These are phyloP conservation scores for Pseudonitzschia pungens DNA, from an alignment of 108 stramenopile genomes.

Conservation along the genomic window DNA sequence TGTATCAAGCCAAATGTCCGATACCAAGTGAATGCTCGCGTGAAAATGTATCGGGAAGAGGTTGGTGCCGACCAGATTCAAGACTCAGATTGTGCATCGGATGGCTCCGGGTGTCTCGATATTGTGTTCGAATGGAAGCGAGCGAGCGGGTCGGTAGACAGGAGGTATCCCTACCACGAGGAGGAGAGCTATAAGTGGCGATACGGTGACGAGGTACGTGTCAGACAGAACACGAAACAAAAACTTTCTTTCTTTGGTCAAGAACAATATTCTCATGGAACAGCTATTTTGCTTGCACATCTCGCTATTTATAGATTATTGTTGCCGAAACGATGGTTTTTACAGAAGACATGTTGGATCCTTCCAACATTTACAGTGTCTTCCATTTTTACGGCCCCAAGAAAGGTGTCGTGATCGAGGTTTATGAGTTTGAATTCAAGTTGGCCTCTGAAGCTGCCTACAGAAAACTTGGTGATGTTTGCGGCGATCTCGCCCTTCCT, in stretches of 20 bases:
- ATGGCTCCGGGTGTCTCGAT: background rate
- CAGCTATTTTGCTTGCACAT: no score
- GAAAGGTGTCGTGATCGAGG: slow-evolving; percentile 28
- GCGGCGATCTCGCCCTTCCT: slow-evolving; percentile 35
- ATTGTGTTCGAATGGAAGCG: background rate
- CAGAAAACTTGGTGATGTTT: slow-evolving; percentile 29
- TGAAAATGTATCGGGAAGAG: background rate
- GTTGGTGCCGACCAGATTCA: background rate
- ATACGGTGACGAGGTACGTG: background rate
- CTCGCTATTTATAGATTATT: slow-evolving; percentile 15
- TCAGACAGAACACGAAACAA: no score
- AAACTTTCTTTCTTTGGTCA: no score
- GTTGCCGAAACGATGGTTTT: slow-evolving; percentile 36
- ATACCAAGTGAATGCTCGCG: slow-evolving; percentile 34
- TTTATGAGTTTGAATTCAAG: slow-evolving; percentile 48
- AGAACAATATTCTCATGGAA: no score
- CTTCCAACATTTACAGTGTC: slow-evolving; percentile 29
- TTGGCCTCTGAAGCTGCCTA: slow-evolving; percentile 47
- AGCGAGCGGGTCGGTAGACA: background rate
- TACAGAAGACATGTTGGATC: slow-evolving; percentile 18
- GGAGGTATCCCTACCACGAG: background rate
- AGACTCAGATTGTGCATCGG: background rate
- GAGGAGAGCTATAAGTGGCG: background rate
- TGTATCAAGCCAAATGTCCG: slow-evolving; percentile 17
- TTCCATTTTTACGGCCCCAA: slow-evolving; percentile 38